Percentiles rank a stretch among this genome's conserved stretches.
Conservation (phyloP, 1,284 basidiomycete species). For the Tetrapyrgos nigripes region DNA sequence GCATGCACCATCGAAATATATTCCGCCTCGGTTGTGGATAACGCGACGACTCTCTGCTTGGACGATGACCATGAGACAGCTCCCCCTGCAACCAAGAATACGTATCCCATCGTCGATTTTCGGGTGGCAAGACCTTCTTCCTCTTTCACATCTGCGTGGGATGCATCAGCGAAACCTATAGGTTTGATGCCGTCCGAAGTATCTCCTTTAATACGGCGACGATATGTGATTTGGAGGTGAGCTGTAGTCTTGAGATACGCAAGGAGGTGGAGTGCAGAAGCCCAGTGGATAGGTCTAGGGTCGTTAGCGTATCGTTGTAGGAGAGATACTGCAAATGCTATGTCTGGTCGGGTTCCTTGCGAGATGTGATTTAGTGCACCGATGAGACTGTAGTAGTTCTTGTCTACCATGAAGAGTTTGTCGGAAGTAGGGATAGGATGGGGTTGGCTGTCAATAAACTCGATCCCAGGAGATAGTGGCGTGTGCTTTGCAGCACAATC, state of each 20-base stretch:
- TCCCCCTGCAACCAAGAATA: conserved; percentile 31
- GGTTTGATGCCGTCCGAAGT: neutral
- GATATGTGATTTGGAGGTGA: conserved; percentile 15
- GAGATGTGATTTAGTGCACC: conserved; percentile 37
- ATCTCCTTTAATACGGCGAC: neutral
- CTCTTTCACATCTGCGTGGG: conserved; percentile 33
- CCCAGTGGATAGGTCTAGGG: conserved; percentile 35
- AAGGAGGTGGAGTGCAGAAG: conserved; percentile 32
- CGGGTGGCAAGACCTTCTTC: conserved; percentile 25
- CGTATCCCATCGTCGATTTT: conserved; percentile 36
- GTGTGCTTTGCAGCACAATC: conserved; percentile 24
- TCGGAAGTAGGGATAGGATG: conserved; percentile 19
- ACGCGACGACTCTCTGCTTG: conserved; percentile 32
- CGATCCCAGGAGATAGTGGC: conserved; percentile 23
- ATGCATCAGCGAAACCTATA: neutral
- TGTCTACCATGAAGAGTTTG: conserved; percentile 26
- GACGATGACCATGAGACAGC: conserved; percentile 38
- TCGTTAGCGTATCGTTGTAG: conserved; percentile 31
- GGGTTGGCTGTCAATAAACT: conserved; percentile 17
- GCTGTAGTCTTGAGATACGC: conserved; percentile 38
- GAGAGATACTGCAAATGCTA: conserved; percentile 33
- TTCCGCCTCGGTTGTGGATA: conserved; percentile 42
- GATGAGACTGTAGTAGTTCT: conserved; percentile 29
- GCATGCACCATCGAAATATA: conserved; percentile 35
- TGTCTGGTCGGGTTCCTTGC: conserved; percentile 34